phyloP scores from a whole-genome alignment of 1,284 basidiomycete species.

The Moniliophthora roreri region DNA sequence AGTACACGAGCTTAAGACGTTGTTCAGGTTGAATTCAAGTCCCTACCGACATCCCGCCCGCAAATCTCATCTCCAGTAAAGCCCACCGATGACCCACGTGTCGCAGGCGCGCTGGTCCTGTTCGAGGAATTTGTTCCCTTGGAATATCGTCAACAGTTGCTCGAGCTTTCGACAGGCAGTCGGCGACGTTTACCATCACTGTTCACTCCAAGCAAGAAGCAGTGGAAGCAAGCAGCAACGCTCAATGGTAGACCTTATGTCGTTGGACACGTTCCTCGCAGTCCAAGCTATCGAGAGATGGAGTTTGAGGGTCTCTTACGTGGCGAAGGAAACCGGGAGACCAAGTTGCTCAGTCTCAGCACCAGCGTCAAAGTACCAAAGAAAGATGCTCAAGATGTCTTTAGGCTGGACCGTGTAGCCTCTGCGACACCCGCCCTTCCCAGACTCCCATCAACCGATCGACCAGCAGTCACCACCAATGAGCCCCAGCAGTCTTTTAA shows the following conservation, averaged over 20 bases:
- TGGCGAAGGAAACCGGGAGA: conserved; percentile 44
- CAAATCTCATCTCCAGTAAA: conserved; percentile 18
- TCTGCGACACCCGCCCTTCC: background rate
- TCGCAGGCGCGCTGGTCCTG: conserved; percentile 59
- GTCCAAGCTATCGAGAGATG: conserved; percentile 61
- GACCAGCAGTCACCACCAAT: too few species aligned
- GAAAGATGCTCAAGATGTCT: background rate
- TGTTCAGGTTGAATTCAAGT: conserved; percentile 79
- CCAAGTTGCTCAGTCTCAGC: conserved; percentile 45
- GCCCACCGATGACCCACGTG: conserved; percentile 36
- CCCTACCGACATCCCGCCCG: conserved; percentile 39
- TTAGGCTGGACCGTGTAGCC: background rate
- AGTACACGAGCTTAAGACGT: background rate
- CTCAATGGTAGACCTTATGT: conserved; percentile 76
- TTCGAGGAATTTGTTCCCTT: conserved; percentile 88
- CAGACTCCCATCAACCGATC: background rate
- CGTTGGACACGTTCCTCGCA: conserved; percentile 64
- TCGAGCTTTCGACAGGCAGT: conserved; percentile 25
- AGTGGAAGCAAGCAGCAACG: conserved; percentile 77
- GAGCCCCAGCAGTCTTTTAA: background rate
- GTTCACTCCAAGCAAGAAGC: conserved; percentile 35
- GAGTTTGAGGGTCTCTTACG: conserved; percentile 81
- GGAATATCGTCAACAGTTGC: conserved; percentile 80
- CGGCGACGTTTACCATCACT: conserved; percentile 37
- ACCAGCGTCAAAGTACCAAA: conserved; percentile 8